A percentile compares a stretch with the other conserved stretches of the same genome.
phyloP scores from a whole-genome alignment of 208 protist species.

The Leishmania arabica region DNA sequence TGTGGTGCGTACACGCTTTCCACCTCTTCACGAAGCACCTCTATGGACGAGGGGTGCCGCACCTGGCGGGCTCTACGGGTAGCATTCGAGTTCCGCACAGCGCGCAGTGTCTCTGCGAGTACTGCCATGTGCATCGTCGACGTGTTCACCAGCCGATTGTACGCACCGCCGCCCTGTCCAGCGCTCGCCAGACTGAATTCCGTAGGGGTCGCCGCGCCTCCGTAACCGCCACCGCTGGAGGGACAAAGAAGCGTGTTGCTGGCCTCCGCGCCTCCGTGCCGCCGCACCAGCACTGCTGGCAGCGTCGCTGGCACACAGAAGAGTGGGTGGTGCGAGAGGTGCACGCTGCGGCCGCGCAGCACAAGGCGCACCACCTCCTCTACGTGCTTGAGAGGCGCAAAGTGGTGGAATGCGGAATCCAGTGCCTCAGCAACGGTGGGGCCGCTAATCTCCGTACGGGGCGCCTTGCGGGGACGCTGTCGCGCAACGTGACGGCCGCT shows the following conservation, averaged over 20 bases:
- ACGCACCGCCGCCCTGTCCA: slow-evolving; percentile 21
- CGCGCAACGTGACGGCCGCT: neutral
- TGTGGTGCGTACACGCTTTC: slow-evolving; percentile 28
- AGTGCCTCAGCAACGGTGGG: slow-evolving; percentile 21
- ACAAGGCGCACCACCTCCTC: slow-evolving; percentile 25
- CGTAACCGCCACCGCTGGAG: neutral
- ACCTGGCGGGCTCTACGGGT: neutral
- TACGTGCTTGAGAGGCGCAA: slow-evolving; percentile 18
- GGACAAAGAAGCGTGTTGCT: neutral
- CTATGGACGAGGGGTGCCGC: slow-evolving; percentile 3
- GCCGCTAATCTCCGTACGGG: slow-evolving; percentile 18
- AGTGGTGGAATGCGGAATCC: slow-evolving; percentile 22
- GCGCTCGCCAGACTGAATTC: slow-evolving; percentile 21
- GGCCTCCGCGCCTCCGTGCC: neutral
- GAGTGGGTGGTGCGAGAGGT: slow-evolving; percentile 24
- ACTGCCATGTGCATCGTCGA: slow-evolving; percentile 29
- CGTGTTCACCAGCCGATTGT: slow-evolving; percentile 32
- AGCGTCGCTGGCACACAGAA: slow-evolving; percentile 12
- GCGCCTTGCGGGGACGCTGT: slow-evolving; percentile 1
- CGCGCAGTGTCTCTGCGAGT: slow-evolving; percentile 30
- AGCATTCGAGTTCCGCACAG: slow-evolving; percentile 10
- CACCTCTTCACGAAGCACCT: slow-evolving; percentile 13
- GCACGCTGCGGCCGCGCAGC: slow-evolving; percentile 18
- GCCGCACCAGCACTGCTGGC: slow-evolving; percentile 1
- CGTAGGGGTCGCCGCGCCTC: neutral